Evolutionary conservation across 495 filamentous ascomycete genomes (phyloP).

Genomic region (Lasiosphaeris hirsuta): DNA sequence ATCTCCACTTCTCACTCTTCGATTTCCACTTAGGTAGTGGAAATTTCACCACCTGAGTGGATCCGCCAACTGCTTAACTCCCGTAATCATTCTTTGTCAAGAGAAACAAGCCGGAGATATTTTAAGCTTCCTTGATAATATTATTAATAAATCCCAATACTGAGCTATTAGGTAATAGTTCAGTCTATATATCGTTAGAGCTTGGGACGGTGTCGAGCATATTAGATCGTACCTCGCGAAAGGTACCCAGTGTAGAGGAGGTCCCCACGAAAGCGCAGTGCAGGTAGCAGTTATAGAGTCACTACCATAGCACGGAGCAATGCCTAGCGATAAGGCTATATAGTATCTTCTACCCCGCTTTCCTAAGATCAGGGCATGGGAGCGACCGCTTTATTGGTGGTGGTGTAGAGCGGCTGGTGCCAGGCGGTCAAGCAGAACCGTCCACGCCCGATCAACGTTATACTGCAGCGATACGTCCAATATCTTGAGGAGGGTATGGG

Average conservation of each 20-base stretch:
- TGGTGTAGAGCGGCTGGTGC: slow-evolving; percentile 3
- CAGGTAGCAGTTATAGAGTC: neutral
- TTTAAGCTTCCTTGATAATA: too few relatives aligned
- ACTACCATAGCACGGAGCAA: neutral
- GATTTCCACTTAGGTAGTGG: too few relatives aligned
- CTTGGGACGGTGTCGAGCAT: neutral
- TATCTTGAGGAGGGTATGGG: too few relatives aligned
- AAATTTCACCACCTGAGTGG: too few relatives aligned
- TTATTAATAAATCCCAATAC: too few relatives aligned
- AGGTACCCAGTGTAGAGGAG: neutral
- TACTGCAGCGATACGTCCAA: neutral
- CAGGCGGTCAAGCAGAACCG: neutral
- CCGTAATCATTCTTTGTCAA: too few relatives aligned
- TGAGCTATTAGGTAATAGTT: too few relatives aligned
- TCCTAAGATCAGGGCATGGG: neutral
- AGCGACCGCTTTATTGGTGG: neutral
- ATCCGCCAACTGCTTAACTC: too few relatives aligned
- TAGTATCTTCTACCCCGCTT: slow-evolving; percentile 9
- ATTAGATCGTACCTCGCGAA: neutral
- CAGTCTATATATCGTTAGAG: neutral
- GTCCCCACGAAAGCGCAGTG: neutral
- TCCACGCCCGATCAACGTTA: slow-evolving; percentile 1
- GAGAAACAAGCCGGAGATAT: too few relatives aligned
- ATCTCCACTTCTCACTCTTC: too few relatives aligned
- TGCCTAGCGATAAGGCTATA: neutral